Evolutionary conservation across 2,329 filamentous ascomycete genomes (phyloP).

Genomic region (Cladosporium sp.): DNA sequence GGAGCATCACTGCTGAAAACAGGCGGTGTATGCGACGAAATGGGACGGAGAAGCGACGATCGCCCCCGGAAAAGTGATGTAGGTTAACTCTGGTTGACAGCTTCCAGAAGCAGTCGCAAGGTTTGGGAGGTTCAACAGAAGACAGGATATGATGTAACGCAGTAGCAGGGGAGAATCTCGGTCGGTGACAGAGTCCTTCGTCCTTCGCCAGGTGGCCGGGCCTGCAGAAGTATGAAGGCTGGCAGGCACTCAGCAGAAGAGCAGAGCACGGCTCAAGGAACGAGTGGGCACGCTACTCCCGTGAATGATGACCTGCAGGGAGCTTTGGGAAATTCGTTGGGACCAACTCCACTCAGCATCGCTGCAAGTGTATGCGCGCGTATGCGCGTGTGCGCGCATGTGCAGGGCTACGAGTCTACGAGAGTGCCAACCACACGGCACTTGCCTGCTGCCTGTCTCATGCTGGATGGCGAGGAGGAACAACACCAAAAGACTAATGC

Average conservation of each 20-base stretch:
- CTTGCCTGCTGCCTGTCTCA: slow-evolving; percentile 7
- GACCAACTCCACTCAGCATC: slow-evolving; percentile 8
- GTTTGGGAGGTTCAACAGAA: neutral
- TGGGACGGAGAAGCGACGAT: slow-evolving; percentile 11
- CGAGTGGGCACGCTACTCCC: slow-evolving; percentile 5
- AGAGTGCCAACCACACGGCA: slow-evolving; percentile 15
- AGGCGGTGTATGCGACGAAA: neutral
- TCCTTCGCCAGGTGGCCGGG: neutral
- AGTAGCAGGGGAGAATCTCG: neutral
- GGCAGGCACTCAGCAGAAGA: neutral
- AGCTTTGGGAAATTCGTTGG: neutral
- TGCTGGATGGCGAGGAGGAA: neutral
- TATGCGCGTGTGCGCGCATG: neutral
- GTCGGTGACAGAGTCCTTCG: neutral
- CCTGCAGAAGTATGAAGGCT: neutral
- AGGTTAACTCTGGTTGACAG: neutral
- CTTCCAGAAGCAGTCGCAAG: neutral
- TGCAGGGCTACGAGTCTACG: neutral
- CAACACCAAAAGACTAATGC: neutral
- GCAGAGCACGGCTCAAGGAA: neutral
- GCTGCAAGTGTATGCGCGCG: slow-evolving; percentile 8
- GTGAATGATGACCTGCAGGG: slow-evolving; percentile 16
- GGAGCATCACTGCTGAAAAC: neutral
- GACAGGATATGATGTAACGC: neutral
- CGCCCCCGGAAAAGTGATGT: slow-evolving; percentile 8